Evolutionary conservation across 2,329 filamentous ascomycete species (phyloP).

Genomic region (Helotiales sp.): DNA sequence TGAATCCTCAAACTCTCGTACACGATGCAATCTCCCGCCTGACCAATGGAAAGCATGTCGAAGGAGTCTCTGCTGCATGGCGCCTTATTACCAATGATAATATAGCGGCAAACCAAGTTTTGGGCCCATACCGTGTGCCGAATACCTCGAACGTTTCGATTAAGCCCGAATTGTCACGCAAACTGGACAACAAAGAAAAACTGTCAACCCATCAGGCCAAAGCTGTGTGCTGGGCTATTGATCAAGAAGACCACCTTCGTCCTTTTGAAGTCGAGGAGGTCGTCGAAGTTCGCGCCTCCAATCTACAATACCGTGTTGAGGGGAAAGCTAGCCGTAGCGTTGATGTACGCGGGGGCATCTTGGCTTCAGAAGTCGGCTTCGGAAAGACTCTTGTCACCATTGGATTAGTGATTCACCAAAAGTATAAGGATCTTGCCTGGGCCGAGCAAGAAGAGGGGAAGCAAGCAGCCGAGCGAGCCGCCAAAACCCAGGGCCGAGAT

Average conservation of each 20-base stretch:
- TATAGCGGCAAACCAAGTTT: not conserved
- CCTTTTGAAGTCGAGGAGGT: conserved; percentile 53
- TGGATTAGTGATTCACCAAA: conserved; percentile 41
- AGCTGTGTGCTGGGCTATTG: conserved; percentile 59
- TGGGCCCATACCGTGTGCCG: conserved; percentile 38
- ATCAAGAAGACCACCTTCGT: conserved; percentile 52
- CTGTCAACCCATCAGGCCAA: conserved; percentile 46
- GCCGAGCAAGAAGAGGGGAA: not conserved
- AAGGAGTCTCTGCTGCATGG: not conserved
- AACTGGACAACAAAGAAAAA: not conserved
- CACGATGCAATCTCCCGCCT: not conserved
- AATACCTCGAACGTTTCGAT: not conserved
- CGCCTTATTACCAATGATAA: not conserved
- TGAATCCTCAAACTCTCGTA: not conserved
- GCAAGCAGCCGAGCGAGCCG: not conserved
- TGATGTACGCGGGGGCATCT: conserved; percentile 55
- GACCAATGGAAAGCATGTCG: not conserved
- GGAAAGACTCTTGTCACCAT: conserved; percentile 65
- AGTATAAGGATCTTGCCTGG: no score
- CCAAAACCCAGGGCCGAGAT: not conserved
- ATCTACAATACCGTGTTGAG: conserved; percentile 58
- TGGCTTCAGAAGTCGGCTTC: conserved; percentile 65
- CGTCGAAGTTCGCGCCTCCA: conserved; percentile 52
- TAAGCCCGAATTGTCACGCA: not conserved
- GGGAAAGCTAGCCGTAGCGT: conserved; percentile 45